Evolutionary conservation across 1,284 basidiomycete genomes (phyloP), one percentile per base, ranked within the genome.

Genomic region (Cronartium ribicola): DNA sequence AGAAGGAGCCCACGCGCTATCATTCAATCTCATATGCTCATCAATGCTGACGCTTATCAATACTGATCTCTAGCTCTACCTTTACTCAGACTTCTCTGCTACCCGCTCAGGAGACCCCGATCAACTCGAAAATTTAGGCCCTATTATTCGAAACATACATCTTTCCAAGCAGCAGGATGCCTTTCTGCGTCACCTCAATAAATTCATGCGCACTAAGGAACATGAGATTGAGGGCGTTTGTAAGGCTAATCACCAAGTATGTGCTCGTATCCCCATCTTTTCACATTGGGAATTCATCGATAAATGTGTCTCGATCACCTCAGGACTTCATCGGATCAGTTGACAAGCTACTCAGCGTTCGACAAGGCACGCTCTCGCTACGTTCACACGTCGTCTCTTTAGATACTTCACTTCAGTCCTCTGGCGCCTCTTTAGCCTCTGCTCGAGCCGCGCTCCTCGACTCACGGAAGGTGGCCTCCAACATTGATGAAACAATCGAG

Each of bases 401-500:
- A 7, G 85, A 87, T 79, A 83, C 84, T 10, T 85, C 86, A 77
- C 84, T 86, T 75, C 85, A 84, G 13, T 81, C 83, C 81, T 87
- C 94, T 5, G 94, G 94, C 5, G 85, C 87, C 62, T 88, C 88
- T 51, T 84, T 97, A 17, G 90, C 93, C 22, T 90, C 93, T 5
- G 22, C 82, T 95, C 95, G 81, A 83, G 83, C 46, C 40, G 80
- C 88, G 1, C 82, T 96, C 68, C 83, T 98, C 14, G 92, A 97
- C 81, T 89, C 90, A 36, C 92, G 91, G 83, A 91, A 92, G 82
- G 94, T 94, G 0, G 92, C 90, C 1, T 86, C 89, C 14, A 96
- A 98, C 82, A 85, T 99, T 46, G 94, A 98, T 81, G 94, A 98
- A 79, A 92, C 92, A 17, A 95, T 98, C 77, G 94, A 97, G 79